phyloP scores from a whole-genome alignment of 768 basidiomycete species.

The Agaricus sinodeliciosus region DNA sequence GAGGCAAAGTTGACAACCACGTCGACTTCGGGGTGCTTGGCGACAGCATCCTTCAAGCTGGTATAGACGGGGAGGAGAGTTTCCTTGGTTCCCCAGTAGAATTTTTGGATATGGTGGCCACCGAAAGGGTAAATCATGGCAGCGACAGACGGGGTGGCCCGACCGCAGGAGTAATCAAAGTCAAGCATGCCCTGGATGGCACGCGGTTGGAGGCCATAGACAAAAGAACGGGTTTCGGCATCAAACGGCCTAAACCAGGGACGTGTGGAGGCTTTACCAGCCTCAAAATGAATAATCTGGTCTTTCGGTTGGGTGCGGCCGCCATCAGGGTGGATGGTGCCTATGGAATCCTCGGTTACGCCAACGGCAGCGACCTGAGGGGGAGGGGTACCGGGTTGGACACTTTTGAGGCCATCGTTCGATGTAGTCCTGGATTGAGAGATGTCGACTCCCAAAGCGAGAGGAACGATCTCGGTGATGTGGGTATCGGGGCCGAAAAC shows the following conservation, averaged over 20 bases:
- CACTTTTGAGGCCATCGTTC: constrained; percentile 25
- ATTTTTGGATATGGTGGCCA: constrained; percentile 99
- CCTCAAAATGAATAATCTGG: constrained; percentile 86
- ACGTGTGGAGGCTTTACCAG: constrained; percentile 37
- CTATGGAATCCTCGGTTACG: constrained; percentile 43
- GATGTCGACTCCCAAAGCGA: constrained; percentile 85
- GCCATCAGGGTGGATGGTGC: constrained; percentile 70
- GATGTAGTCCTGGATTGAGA: constrained; percentile 30
- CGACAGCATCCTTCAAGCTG: constrained; percentile 79
- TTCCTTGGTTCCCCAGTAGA: constrained; percentile 99
- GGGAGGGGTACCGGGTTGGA: constrained; percentile 33
- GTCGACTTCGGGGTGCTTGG: constrained; percentile 95
- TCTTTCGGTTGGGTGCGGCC: constrained; percentile 81
- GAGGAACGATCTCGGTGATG: constrained; percentile 97
- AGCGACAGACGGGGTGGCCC: constrained; percentile 84
- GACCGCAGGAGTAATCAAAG: constrained; percentile 98
- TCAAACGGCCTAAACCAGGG: constrained; percentile 92
- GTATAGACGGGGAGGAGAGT: constrained; percentile 98
- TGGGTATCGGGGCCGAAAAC: constrained; percentile 98
- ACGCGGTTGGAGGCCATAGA: constrained; percentile 97
- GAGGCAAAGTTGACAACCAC: constrained; percentile 98
- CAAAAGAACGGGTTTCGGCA: constrained; percentile 89
- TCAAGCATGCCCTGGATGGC: constrained; percentile 97
- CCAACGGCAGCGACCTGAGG: constrained; percentile 30
- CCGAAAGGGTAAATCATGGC: constrained; percentile 99